Conservation (phyloP, 805 yeast genomes). For the Candida pseudofarinosa region DNA sequence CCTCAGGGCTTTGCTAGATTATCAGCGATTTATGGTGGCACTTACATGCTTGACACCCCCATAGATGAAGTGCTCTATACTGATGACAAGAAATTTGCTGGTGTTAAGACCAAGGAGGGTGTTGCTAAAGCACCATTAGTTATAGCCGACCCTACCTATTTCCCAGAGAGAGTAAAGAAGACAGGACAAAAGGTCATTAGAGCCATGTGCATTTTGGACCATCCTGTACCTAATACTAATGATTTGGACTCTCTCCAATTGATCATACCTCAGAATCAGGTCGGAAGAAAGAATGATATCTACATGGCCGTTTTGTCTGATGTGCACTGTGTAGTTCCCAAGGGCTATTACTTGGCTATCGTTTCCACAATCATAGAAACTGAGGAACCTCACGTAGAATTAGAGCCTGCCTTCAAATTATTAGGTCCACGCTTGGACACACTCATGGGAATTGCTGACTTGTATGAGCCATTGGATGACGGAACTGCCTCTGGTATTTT, state of each 20-base stretch:
- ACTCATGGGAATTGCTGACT: conserved; percentile 89
- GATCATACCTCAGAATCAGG: conserved; percentile 95
- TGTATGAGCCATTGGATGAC: conserved; percentile 82
- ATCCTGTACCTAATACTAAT: conserved; percentile 77
- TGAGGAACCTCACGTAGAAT: conserved; percentile 83
- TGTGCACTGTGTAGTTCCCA: conserved; percentile 85
- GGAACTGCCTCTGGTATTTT: conserved; percentile 77
- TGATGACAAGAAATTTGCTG: conserved; percentile 62
- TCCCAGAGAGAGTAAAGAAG: conserved; percentile 75
- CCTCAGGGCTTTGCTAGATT: conserved; percentile 99
- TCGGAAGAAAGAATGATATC: conserved; percentile 87
- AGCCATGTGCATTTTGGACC: conserved; percentile 85
- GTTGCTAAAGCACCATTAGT: conserved; percentile 87
- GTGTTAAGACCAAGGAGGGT: conserved; percentile 90
- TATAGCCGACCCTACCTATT: conserved; percentile 96
- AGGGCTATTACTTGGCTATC: conserved; percentile 87
- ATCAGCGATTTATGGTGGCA: conserved; percentile 96
- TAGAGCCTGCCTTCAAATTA: conserved; percentile 89
- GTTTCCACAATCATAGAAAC: conserved; percentile 94
- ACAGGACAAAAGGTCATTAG: conserved; percentile 74
- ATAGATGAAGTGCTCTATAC: conserved; percentile 82
- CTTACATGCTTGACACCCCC: conserved; percentile 96
- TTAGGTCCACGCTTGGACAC: conserved; percentile 78
- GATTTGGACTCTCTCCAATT: conserved; percentile 89
- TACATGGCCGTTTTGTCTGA: conserved; percentile 88